Evolutionary conservation across 768 basidiomycete genomes (phyloP).

Genomic region (Cyclocybe cylindracea): DNA sequence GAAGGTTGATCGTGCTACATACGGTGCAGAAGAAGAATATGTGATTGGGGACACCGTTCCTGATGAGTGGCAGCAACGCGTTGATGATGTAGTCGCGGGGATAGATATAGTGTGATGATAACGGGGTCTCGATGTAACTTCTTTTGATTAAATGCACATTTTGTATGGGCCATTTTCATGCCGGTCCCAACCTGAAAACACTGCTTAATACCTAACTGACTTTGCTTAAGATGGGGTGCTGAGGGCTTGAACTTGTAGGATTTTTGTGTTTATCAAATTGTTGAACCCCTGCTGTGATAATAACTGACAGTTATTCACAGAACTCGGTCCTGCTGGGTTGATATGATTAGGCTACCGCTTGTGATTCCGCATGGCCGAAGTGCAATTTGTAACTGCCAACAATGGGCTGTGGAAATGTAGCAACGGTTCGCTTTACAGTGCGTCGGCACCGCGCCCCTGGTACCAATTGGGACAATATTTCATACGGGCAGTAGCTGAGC

Average conservation of each 20-base stretch:
- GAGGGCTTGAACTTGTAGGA: too few species aligned
- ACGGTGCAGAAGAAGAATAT: conserved; percentile 8
- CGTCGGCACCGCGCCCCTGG: neutral
- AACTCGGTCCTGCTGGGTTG: too few species aligned
- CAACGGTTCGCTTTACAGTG: neutral
- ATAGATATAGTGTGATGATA: neutral
- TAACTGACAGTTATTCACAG: too few species aligned
- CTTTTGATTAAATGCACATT: neutral
- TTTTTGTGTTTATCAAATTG: too few species aligned
- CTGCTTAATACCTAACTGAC: too few species aligned
- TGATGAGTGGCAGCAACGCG: conserved; percentile 11
- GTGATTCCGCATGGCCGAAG: neutral
- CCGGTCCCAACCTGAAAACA: too few species aligned
- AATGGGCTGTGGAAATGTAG: neutral
- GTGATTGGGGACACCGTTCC: conserved; percentile 4
- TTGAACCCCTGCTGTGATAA: too few species aligned
- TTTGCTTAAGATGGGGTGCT: too few species aligned
- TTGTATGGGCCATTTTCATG: too few species aligned
- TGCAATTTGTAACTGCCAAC: neutral
- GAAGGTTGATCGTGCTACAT: conserved; percentile 1
- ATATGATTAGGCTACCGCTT: too few species aligned
- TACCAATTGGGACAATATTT: neutral
- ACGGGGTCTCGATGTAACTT: neutral
- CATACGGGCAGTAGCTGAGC: neutral
- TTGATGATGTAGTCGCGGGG: conserved; percentile 9